A percentile compares a stretch with the other conserved stretches of the same genome.
Conservation (phyloP, 306 rosid species). For the Cucurbita moschata region DNA sequence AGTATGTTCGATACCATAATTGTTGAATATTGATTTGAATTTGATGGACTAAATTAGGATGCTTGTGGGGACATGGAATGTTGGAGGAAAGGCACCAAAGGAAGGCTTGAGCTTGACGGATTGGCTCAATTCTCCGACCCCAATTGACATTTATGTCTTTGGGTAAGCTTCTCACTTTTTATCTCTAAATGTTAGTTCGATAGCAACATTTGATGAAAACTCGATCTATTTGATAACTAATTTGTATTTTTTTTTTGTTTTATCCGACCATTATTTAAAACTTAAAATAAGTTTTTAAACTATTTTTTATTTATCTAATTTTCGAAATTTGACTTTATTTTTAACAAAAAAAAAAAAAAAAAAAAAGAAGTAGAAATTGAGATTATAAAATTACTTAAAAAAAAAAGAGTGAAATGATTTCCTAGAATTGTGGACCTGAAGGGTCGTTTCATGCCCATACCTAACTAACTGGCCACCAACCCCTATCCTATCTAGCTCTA, state of each 20-base stretch:
- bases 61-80: conserved; percentile 95
- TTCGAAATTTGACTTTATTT: too few relatives aligned
- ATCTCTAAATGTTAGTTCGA: too few relatives aligned
- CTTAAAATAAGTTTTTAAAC: too few relatives aligned
- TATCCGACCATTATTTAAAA: too few relatives aligned
- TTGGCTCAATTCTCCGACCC: conserved; percentile 56
- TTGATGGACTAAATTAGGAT: conserved; percentile 21
- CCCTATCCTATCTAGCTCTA: not conserved
- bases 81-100: conserved; percentile 82
- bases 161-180: conserved; percentile 30
- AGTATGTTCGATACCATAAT: not conserved
- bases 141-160: conserved; percentile 55
- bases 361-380: not conserved
- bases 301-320: too few relatives aligned
- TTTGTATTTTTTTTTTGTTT: too few relatives aligned
- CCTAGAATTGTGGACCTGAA: not conserved
- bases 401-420: not conserved
- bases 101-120: conserved; percentile 42
- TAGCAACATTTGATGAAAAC: too few relatives aligned
- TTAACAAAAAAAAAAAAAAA: too few relatives aligned
- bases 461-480: not conserved
- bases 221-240: not conserved
- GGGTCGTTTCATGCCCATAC: not conserved
- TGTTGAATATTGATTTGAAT: not conserved
- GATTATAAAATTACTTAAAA: too few relatives aligned